Conservation (phyloP, 768 basidiomycete genomes). For the Pisolithus tinctorius region DNA sequence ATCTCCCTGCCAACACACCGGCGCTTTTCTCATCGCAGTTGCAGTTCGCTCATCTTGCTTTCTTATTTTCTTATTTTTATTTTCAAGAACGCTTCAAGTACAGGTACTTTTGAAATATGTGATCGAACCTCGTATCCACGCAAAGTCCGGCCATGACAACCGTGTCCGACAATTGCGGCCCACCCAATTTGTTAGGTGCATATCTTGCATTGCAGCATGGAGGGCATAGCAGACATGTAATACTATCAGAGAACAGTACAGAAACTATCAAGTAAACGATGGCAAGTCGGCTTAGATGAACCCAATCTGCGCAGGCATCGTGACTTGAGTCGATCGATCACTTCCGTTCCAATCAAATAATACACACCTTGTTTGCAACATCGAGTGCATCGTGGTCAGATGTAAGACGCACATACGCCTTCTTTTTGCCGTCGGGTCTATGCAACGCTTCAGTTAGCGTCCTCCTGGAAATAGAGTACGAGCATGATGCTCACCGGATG, state of each 20-base stretch:
- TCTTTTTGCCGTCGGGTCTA: slow-evolving; percentile 98
- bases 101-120: no score
- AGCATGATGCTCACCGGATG: slow-evolving; percentile 65
- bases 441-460: background rate
- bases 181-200: background rate
- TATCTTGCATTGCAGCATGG: slow-evolving; percentile 9
- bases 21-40: no score
- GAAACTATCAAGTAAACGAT: background rate
- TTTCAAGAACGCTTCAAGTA: no score
- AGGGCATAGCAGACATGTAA: slow-evolving; percentile 2
- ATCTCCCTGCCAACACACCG: background rate
- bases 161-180: no score
- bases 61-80: no score
- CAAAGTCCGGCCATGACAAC: background rate
- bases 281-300: slow-evolving; percentile 61
- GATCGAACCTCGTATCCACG: background rate
- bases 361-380: slow-evolving; percentile 88
- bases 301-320: slow-evolving; percentile 56
- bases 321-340: slow-evolving; percentile 1
- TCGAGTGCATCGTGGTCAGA: slow-evolving; percentile 96
- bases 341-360: background rate
- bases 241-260: background rate
- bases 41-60: no score
- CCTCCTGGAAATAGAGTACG: background rate
- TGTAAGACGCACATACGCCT: slow-evolving; percentile 95